Base-by-base conservation (phyloP, 1,284 basidiomycete genomes). In the Calocybe gambosa region DNA sequence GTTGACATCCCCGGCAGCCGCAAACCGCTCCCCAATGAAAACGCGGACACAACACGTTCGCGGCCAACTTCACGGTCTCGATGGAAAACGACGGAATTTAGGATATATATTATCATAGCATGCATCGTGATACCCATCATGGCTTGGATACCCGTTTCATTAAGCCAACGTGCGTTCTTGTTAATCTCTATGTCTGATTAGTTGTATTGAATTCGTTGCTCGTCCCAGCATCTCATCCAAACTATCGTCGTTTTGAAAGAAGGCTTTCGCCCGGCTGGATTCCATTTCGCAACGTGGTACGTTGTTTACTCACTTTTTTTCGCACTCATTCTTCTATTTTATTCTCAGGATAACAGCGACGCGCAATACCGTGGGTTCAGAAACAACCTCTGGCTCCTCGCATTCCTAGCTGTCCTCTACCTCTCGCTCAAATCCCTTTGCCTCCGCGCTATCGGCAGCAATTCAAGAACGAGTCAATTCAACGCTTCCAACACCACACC, bases 21-120 rank as follows among this genome's bases (percentile, higher is more conserved):
- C 5, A 46, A 49, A 43, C 51, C 12, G 29, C 46, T 2, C 43
- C 47, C 1, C 40, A 31, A 37, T 16, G 48, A 31, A 34, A 51
- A 50, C 34, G 38, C 51, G 10, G 41, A 33, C 13, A 39, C 57
- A 37, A 63, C 65, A 5, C 63, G 29, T n/a, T 10, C 10, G 10
- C 29, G 29, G 13, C 12, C 12, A 13, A 31, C 12, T 8, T 31
- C 67, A 2, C 68, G 68, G 6, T 54, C 80, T 21, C 64, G 88
- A 68, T 98, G 94, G 95, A 67, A 66, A 39, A 89, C 91, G 0
- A 64, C 69, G 13, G 95, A 98, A 64, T 98, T 96, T 69, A 70
- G 78, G 50, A 58, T 87, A 43, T 98, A 98, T 68, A 82, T 74
- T 50, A 51, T 82, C 20, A 70, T 84, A 1, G 80, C 85, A 31